Evolutionary conservation across 768 basidiomycete genomes (phyloP).

Genomic region (Pleurotus ostreatus): DNA sequence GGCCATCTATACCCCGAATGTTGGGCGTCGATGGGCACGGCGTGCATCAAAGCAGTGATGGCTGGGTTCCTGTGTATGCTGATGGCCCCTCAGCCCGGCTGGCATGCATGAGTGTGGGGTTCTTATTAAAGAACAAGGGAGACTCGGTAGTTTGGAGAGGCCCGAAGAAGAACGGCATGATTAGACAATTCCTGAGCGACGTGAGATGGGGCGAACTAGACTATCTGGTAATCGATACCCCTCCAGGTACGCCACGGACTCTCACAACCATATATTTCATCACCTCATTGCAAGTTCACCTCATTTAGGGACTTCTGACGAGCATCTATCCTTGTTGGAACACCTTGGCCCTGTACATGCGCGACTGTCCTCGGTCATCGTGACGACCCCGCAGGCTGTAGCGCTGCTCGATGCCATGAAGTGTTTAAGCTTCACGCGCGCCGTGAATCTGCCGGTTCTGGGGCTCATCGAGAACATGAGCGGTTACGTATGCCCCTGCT

Average conservation of each 20-base stretch:
- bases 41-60: slow-evolving; percentile 90
- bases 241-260: slow-evolving; percentile 67
- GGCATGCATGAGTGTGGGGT: slow-evolving; percentile 96
- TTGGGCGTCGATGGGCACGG: slow-evolving; percentile 82
- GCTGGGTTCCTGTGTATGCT: slow-evolving; percentile 98
- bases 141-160: slow-evolving; percentile 98
- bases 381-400: slow-evolving; percentile 97
- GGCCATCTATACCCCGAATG: slow-evolving; percentile 94
- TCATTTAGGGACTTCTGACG: slow-evolving; percentile 88
- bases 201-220: slow-evolving; percentile 95
- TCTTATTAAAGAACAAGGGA: slow-evolving; percentile 82
- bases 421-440: slow-evolving; percentile 91
- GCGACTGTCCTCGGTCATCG: slow-evolving; percentile 79
- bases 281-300: slow-evolving; percentile 7
- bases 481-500: slow-evolving; percentile 96
- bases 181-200: slow-evolving; percentile 89
- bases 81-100: slow-evolving; percentile 73
- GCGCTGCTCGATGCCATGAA: slow-evolving; percentile 95
- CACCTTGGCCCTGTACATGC: slow-evolving; percentile 84
- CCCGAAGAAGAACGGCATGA: slow-evolving; percentile 99
- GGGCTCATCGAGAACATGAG: slow-evolving; percentile 99
- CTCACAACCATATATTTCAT: no score
- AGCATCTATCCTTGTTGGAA: slow-evolving; percentile 93
- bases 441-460: slow-evolving; percentile 80
- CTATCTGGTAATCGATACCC: slow-evolving; percentile 92